Conservation (phyloP, 2,329 filamentous ascomycete species). For the Beauveria varroae region DNA sequence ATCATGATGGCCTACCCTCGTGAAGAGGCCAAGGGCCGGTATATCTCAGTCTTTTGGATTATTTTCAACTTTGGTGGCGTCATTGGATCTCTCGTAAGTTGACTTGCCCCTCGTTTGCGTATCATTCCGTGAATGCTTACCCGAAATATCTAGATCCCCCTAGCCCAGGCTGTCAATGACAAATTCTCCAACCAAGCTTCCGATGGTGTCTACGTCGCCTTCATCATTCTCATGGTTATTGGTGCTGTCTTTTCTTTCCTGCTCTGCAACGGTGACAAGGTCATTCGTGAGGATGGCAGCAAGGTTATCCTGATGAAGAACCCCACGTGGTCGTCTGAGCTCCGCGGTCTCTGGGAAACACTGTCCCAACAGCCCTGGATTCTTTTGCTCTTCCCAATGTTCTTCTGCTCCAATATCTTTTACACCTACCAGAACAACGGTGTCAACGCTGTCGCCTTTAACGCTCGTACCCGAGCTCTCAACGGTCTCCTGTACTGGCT, state of each 20-base stretch:
- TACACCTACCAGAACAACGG: slow-evolving; percentile 50
- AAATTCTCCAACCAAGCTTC: slow-evolving; percentile 39
- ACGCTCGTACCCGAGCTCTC: slow-evolving; percentile 46
- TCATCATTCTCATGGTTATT: slow-evolving; percentile 72
- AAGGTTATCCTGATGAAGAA: slow-evolving; percentile 85
- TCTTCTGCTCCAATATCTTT: slow-evolving; percentile 48
- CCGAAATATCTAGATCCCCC: slow-evolving; percentile 46
- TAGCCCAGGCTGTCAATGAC: slow-evolving; percentile 61
- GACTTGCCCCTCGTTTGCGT: background rate
- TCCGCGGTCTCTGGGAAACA: slow-evolving; percentile 63
- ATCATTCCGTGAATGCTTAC: background rate
- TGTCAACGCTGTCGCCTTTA: slow-evolving; percentile 47
- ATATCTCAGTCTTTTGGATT: slow-evolving; percentile 88
- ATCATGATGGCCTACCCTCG: slow-evolving; percentile 87
- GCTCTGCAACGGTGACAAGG: slow-evolving; percentile 62
- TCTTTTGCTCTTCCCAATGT: slow-evolving; percentile 35
- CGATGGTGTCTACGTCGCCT: slow-evolving; percentile 81
- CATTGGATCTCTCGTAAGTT: slow-evolving; percentile 60
- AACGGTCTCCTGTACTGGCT: slow-evolving; percentile 50
- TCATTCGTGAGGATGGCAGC: slow-evolving; percentile 71
- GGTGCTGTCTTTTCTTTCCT: slow-evolving; percentile 63
- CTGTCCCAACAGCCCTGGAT: slow-evolving; percentile 62
- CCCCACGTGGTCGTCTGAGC: slow-evolving; percentile 71
- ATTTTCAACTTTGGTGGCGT: slow-evolving; percentile 92
- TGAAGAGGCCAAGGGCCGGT: slow-evolving; percentile 75